Conservation (phyloP, 805 yeast genomes). For the Metschnikowia kunwiensis region DNA sequence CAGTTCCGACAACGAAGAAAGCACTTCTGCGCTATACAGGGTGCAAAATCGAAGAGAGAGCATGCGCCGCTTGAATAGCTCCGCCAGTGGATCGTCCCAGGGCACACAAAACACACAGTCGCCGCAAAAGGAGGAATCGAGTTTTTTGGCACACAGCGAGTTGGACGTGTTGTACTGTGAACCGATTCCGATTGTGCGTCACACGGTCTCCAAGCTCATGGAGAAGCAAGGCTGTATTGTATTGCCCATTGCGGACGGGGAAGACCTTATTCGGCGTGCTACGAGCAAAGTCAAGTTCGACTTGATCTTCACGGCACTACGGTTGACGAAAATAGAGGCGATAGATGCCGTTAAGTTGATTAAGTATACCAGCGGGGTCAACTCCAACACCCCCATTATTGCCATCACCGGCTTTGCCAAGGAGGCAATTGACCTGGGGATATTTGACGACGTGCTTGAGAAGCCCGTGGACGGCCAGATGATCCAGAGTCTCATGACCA, state of each 20-base stretch:
- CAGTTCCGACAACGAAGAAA: constrained; percentile 66
- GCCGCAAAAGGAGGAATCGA: constrained; percentile 2
- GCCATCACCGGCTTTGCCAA: constrained; percentile 69
- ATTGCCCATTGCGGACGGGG: constrained; percentile 72
- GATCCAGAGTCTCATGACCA: constrained; percentile 12
- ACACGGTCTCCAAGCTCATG: constrained; percentile 58
- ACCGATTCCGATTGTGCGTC: constrained; percentile 79
- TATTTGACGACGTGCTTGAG: constrained; percentile 69
- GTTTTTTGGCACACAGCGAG: constrained; percentile 19
- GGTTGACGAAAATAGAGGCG: constrained; percentile 63
- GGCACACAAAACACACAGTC: constrained; percentile 10
- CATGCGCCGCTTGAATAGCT: constrained; percentile 30
- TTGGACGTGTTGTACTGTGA: constrained; percentile 80
- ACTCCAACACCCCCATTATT: constrained; percentile 71
- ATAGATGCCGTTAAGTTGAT: constrained; percentile 75
- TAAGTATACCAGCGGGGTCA: constrained; percentile 71
- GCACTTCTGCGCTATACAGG: constrained; percentile 48
- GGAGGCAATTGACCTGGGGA: constrained; percentile 55
- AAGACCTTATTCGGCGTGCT: constrained; percentile 76
- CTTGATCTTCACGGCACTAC: constrained; percentile 71
- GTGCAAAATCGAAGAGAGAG: constrained; percentile 55
- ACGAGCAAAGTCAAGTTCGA: constrained; percentile 85
- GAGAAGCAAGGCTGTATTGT: constrained; percentile 76
- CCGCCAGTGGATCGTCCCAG: constrained; percentile 14
- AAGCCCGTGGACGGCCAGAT: constrained; percentile 50